Conservation (phyloP, 1,284 basidiomycete species). For the Marasmius tenuissimus region DNA sequence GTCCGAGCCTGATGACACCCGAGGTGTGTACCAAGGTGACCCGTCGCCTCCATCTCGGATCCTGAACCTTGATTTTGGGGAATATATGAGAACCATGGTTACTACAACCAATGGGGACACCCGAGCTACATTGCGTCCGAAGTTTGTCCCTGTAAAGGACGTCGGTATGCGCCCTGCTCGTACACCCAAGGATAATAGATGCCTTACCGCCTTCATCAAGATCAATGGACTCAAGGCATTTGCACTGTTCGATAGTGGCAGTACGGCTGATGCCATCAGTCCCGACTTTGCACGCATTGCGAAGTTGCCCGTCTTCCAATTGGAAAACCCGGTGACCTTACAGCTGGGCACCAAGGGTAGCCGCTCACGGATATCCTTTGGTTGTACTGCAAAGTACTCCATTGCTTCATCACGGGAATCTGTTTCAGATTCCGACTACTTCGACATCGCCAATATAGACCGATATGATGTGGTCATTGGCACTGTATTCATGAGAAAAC, state of each 20-base stretch:
- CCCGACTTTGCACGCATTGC: conserved; percentile 20
- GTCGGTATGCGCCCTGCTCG: conserved; percentile 1
- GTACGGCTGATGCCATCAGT: conserved; percentile 20
- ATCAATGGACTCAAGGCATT: conserved; percentile 19
- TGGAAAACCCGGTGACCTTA: conserved; percentile 20
- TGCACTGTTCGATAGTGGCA: conserved; percentile 22
- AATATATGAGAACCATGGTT: not conserved
- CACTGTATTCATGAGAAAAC: conserved; percentile 14
- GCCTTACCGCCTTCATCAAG: conserved; percentile 7
- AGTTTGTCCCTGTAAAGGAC: not conserved
- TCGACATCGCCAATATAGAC: conserved; percentile 21
- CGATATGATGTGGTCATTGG: conserved; percentile 19
- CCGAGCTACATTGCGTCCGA: not conserved
- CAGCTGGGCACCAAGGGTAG: conserved; percentile 25
- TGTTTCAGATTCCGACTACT: conserved; percentile 7
- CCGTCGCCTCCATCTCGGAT: not conserved
- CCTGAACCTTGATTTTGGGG: not conserved
- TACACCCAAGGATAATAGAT: not conserved
- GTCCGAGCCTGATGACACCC: not conserved
- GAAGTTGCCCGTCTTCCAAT: conserved; percentile 7
- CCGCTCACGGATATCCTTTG: conserved; percentile 22
- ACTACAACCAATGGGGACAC: not conserved
- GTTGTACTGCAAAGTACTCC: conserved; percentile 4
- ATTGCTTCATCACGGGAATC: not conserved
- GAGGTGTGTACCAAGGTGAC: not conserved